Evolutionary conservation across 306 rosid species (phyloP).

Genomic region (Quercus robur): DNA sequence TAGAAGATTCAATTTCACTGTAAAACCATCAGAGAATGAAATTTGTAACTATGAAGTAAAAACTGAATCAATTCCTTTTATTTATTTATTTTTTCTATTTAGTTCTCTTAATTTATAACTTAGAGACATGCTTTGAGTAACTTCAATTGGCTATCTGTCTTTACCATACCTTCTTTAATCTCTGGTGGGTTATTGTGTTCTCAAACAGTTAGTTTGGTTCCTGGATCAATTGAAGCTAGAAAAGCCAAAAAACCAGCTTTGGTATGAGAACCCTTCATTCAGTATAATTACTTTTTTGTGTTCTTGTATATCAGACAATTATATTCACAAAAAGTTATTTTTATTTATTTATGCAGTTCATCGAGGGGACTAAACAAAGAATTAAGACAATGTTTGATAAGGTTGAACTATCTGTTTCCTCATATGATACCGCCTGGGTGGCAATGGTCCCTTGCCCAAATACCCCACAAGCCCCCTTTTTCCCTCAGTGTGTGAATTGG

Average conservation of each 20-base stretch:
- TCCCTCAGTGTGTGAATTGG: conserved; percentile 81
- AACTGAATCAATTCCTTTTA: too few species aligned
- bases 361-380: conserved; percentile 55
- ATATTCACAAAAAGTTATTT: background rate
- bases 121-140: background rate
- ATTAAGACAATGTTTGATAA: conserved; percentile 62
- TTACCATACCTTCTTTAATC: background rate
- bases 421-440: conserved; percentile 95
- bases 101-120: background rate
- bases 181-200: background rate
- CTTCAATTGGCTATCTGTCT: background rate
- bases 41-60: too few species aligned
- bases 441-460: conserved; percentile 75
- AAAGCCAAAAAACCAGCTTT: conserved; percentile 14
- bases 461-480: conserved; percentile 50
- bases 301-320: background rate
- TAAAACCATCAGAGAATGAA: too few species aligned
- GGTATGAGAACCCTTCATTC: conserved; percentile 24
- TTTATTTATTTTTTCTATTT: too few species aligned
- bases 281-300: background rate
- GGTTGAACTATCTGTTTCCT: conserved; percentile 76
- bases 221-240: conserved; percentile 10
- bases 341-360: conserved; percentile 33
- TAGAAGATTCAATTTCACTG: background rate
- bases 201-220: conserved; percentile 19